Base-by-base conservation (phyloP, 345 rosid genomes). In the Syzygium oleosum region DNA sequence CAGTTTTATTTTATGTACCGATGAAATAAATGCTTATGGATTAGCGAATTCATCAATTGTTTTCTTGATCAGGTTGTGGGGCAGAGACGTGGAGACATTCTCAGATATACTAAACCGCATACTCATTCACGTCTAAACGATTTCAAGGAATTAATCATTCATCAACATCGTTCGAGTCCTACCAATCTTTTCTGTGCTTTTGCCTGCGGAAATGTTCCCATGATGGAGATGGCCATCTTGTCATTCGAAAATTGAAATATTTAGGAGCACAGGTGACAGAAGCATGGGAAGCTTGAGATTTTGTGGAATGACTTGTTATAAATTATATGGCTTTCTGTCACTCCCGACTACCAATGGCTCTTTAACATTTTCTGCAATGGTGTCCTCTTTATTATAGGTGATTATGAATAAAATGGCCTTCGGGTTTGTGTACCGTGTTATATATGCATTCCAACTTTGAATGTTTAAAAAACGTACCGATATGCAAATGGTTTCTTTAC, bases 1-100 rank as follows among this genome's bases (percentile, higher is more conserved):
- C 52, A 17, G 63, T 10, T 51, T 13, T 34, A 14, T 27, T 14
- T 13, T 85, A 23, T 31, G 43, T 61, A 54, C 51, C 6, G 2
- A 34, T 34, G 56, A 55, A 55, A 31, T 68, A 41, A 17, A 21
- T 68, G 80, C 80, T 34, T 68, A 68, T 34, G 61, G 27, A 56
- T 56, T 55, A 22, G 22, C 23, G 16, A 12, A 12, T 13, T 52
- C 25, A 52, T 65, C 56, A 23, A 16, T 38, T 54, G 29, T 11
- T 52, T 89, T 88, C 54, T 89, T 87, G 34, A 79, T 78, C 95
- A 96, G 98, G 99, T 89, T 96, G 86, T 95, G 98, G 99, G 95
- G 98, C 51, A 88, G 46, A 87, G 98, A 97, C 85, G 96, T 95
- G 77, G 89, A 89, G 89, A 90, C 96, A 63, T 97, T 97, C 87